Conservation (phyloP, 108 stramenopile species). For the Cyclostephanos tholiformis region DNA sequence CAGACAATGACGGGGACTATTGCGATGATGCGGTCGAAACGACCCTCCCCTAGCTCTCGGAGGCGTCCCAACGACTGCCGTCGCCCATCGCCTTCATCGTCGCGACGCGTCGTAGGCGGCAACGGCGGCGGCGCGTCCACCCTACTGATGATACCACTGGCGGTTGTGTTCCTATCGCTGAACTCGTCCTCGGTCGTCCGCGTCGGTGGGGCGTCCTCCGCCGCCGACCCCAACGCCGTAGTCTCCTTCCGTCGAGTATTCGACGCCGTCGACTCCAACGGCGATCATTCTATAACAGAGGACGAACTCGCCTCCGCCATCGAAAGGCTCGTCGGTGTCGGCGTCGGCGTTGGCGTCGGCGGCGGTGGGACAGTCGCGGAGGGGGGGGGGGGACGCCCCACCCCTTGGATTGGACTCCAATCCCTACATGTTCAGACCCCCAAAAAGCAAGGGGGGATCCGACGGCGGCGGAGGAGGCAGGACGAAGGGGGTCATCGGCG, state of each 20-base stretch:
- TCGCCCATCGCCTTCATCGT: no score
- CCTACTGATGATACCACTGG: no score
- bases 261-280: conserved; percentile 35
- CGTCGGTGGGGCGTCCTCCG: no score
- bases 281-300: conserved; percentile 32
- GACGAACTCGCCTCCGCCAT: conserved; percentile 17
- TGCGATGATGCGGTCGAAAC: no score
- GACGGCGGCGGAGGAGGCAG: neutral
- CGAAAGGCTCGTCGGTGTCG: conserved; percentile 2
- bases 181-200: no score
- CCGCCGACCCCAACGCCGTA: no score
- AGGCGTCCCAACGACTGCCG: no score
- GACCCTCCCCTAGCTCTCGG: no score
- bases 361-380: neutral
- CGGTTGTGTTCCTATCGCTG: no score
- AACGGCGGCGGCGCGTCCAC: no score
- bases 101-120: no score
- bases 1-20: no score
- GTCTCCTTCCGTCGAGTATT: conserved; percentile 14
- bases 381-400: conserved; percentile 25
- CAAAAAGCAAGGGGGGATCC: neutral
- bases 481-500: neutral
- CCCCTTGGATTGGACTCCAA: conserved; percentile 49
- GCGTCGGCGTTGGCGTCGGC: neutral
- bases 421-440: conserved; percentile 27